Evolutionary conservation across 345 rosid genomes (phyloP).

Genomic region (Toxicodendron radicans): DNA sequence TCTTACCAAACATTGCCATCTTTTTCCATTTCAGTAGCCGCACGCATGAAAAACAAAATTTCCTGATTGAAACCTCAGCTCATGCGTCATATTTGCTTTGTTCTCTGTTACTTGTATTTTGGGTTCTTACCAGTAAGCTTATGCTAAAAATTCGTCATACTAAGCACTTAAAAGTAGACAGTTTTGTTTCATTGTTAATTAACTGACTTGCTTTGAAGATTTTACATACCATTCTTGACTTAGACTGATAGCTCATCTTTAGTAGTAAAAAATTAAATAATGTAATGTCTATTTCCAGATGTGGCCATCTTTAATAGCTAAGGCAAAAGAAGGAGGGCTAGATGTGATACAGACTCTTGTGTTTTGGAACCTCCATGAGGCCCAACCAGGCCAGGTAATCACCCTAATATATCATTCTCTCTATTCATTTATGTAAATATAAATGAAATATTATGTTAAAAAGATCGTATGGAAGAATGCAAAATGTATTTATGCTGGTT

Average conservation of each 20-base stretch:
- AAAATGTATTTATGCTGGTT: neutral
- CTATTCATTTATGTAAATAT: neutral
- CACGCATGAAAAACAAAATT: too few relatives aligned
- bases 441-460: neutral
- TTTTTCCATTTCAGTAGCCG: too few relatives aligned
- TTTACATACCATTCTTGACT: too few relatives aligned
- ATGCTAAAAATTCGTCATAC: neutral
- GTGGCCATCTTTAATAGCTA: constrained; percentile 65
- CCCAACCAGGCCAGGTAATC: constrained; percentile 50
- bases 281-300: constrained; percentile 33
- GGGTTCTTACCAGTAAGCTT: neutral
- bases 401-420: neutral
- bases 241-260: too few relatives aligned
- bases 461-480: neutral
- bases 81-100: neutral
- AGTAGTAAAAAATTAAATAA: too few relatives aligned
- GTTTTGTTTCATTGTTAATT: neutral
- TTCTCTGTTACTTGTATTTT: neutral
- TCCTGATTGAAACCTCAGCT: neutral
- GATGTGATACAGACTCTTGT: constrained; percentile 62
- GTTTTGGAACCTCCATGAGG: constrained; percentile 68
- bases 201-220: neutral
- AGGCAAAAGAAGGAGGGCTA: constrained; percentile 60
- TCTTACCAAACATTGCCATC: neutral
- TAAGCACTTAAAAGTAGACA: neutral